phyloP scores from a whole-genome alignment of 2,329 filamentous ascomycete genomes.

The Xylaria arbuscula region DNA sequence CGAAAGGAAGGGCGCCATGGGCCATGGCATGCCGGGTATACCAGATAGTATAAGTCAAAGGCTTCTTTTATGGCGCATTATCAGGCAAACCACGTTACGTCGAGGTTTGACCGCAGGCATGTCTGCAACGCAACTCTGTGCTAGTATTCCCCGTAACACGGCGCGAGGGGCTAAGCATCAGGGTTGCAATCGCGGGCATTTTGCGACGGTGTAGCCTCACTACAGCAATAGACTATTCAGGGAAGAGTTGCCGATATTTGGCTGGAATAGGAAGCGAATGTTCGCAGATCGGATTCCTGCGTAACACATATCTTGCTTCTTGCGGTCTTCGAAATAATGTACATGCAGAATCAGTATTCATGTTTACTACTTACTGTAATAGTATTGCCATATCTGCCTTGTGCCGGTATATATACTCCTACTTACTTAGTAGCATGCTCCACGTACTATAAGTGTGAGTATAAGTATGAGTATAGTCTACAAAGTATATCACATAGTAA shows the following conservation, averaged over 20 bases:
- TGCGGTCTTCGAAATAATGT: conserved; percentile 19
- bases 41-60: conserved; percentile 18
- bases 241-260: conserved; percentile 45
- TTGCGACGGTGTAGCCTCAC: conserved; percentile 42
- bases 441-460: too few relatives aligned
- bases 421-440: too few relatives aligned
- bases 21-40: neutral
- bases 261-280: conserved; percentile 42
- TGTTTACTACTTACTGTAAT: neutral
- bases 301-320: conserved; percentile 45
- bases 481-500: conserved; percentile 14
- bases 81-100: conserved; percentile 37
- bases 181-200: conserved; percentile 41
- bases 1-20: conserved; percentile 22
- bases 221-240: conserved; percentile 42
- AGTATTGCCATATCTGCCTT: neutral
- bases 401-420: too few relatives aligned
- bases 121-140: conserved; percentile 39
- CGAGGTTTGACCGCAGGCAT: conserved; percentile 38
- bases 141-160: conserved; percentile 42
- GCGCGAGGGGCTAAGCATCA: conserved; percentile 29
- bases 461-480: too few relatives aligned
- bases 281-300: conserved; percentile 46
- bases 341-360: neutral
- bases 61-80: conserved; percentile 35